These are phyloP conservation scores for Cymbopogon citratus DNA, from an alignment of 176 grass and related monocot species.

Conservation along the genomic window DNA sequence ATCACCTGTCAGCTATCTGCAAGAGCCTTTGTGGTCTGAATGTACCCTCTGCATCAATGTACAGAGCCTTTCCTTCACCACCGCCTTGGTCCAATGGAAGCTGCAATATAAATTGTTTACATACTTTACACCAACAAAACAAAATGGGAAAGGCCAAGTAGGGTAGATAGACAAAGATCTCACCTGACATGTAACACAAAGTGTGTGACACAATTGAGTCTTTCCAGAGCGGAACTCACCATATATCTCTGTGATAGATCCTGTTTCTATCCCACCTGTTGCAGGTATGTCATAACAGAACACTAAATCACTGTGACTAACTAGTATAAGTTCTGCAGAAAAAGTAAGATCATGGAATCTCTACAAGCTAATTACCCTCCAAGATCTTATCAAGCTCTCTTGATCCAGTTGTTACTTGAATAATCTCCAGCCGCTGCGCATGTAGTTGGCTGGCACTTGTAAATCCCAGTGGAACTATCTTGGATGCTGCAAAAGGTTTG, in stretches of 20 bases:
- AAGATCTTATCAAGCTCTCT: conserved; percentile 97
- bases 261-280: conserved; percentile 91
- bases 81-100: conserved; percentile 97
- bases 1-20: conserved; percentile 92
- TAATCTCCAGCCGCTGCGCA: conserved; percentile 88
- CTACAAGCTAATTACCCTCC: conserved; percentile 55
- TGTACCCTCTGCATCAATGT: conserved; percentile 93
- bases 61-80: conserved; percentile 92
- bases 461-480: conserved; percentile 86
- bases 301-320: neutral
- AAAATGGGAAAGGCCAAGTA: neutral
- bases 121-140: neutral
- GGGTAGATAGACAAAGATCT: neutral
- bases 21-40: conserved; percentile 91
- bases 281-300: conserved; percentile 19
- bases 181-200: conserved; percentile 98
- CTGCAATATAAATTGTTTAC: conserved; percentile 40
- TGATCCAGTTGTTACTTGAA: conserved; percentile 94
- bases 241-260: conserved; percentile 97
- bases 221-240: conserved; percentile 91
- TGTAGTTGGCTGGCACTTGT: conserved; percentile 97
- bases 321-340: neutral
- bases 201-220: conserved; percentile 85
- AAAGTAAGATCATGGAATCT: neutral
- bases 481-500: conserved; percentile 57